phyloP scores from a whole-genome alignment of 441 rosid species.

The Biscutella laevigata region DNA sequence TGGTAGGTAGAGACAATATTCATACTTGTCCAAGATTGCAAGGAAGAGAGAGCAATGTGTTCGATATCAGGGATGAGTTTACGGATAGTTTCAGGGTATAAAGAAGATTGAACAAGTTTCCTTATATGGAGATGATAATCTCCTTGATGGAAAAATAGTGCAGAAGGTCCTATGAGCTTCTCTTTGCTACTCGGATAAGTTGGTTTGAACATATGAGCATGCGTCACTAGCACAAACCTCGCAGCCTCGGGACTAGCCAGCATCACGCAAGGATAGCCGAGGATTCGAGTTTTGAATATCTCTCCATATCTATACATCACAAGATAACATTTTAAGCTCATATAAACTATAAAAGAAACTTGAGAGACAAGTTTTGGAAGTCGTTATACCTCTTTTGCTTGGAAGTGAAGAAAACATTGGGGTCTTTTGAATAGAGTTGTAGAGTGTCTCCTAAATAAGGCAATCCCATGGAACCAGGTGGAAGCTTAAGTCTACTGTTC shows the following conservation, averaged over 20 bases:
- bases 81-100: conserved; percentile 46
- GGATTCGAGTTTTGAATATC: conserved; percentile 68
- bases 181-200: conserved; percentile 90
- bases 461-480: conserved; percentile 93
- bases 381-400: conserved; percentile 70
- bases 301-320: conserved; percentile 58
- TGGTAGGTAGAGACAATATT: conserved; percentile 47
- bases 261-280: conserved; percentile 89
- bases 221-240: conserved; percentile 66
- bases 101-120: conserved; percentile 60
- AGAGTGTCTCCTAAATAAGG: conserved; percentile 80
- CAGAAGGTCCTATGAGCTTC: conserved; percentile 67
- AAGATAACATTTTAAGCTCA: not conserved
- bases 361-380: conserved; percentile 8
- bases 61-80: conserved; percentile 54
- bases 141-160: conserved; percentile 84
- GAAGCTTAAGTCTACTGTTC: conserved; percentile 37
- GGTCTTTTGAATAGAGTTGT: conserved; percentile 76
- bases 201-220: conserved; percentile 82
- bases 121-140: conserved; percentile 56
- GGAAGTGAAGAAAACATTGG: conserved; percentile 58
- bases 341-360: not conserved
- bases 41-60: conserved; percentile 37
- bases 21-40: conserved; percentile 45
- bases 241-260: conserved; percentile 80